Conservation (phyloP, 495 filamentous ascomycete genomes). For the Amniculicola lignicola region DNA sequence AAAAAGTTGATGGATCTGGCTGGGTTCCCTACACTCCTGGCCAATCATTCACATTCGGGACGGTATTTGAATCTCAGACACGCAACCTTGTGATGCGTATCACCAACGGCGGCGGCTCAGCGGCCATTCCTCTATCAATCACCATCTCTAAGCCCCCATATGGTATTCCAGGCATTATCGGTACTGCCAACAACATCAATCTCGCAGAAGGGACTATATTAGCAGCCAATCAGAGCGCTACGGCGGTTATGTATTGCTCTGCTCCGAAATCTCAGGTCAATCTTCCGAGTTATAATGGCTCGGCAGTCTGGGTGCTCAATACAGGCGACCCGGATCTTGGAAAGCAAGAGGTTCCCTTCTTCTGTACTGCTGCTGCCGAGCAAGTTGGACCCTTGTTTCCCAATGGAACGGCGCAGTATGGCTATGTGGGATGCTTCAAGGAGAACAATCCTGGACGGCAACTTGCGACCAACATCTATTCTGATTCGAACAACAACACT, state of each 20-base stretch:
- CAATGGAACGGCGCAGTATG: slow-evolving; percentile 35
- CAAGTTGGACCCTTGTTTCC: slow-evolving; percentile 36
- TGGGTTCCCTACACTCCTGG: slow-evolving; percentile 46
- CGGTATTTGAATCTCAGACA: slow-evolving; percentile 44
- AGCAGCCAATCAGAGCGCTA: slow-evolving; percentile 42
- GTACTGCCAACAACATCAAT: slow-evolving; percentile 46
- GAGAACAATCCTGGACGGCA: slow-evolving; percentile 31
- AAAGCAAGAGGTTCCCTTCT: slow-evolving; percentile 42
- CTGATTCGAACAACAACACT: slow-evolving; percentile 7
- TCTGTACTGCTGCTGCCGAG: slow-evolving; percentile 40
- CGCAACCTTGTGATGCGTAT: slow-evolving; percentile 44
- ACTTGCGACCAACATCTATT: slow-evolving; percentile 11
- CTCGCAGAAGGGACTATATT: slow-evolving; percentile 51
- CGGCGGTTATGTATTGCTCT: slow-evolving; percentile 47
- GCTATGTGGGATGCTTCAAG: slow-evolving; percentile 38
- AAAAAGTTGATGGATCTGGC: slow-evolving; percentile 45
- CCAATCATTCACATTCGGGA: slow-evolving; percentile 47
- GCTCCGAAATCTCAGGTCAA: slow-evolving; percentile 50
- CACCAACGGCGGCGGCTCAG: slow-evolving; percentile 44
- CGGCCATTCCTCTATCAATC: slow-evolving; percentile 43
- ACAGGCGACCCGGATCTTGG: slow-evolving; percentile 45
- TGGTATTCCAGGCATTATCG: slow-evolving; percentile 42
- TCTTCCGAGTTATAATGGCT: slow-evolving; percentile 42
- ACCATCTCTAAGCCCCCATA: slow-evolving; percentile 53
- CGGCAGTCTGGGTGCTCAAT: slow-evolving; percentile 48